Percentiles rank a stretch among this genome's conserved stretches.
phyloP scores from a whole-genome alignment of 306 rosid genomes.

The Quercus dentata region DNA sequence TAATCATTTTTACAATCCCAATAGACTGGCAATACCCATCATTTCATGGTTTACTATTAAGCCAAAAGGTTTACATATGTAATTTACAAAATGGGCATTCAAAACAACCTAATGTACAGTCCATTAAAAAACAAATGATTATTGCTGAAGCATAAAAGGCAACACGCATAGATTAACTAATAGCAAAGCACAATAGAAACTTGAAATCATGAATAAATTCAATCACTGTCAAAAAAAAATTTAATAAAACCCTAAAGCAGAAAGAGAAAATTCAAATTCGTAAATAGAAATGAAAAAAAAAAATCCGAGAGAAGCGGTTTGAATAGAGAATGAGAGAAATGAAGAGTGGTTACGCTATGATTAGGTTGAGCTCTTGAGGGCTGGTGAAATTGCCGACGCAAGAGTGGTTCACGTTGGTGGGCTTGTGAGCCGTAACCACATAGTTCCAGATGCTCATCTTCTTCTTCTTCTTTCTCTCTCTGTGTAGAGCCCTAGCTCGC shows the following conservation, averaged over 20 bases:
- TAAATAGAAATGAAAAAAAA: neutral
- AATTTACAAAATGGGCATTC: too few relatives aligned
- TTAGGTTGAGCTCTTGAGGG: constrained; percentile 95
- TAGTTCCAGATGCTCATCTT: constrained; percentile 96
- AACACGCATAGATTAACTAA: neutral
- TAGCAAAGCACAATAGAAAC: neutral
- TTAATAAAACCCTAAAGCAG: neutral
- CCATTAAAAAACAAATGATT: too few relatives aligned
- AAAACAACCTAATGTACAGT: too few relatives aligned
- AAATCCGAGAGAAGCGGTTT: neutral
- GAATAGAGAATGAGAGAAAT: neutral
- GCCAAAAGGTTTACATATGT: too few relatives aligned
- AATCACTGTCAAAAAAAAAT: neutral
- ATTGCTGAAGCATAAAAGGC: neutral
- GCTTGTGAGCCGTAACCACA: constrained; percentile 96
- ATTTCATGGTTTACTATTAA: too few relatives aligned
- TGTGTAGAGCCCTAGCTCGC: neutral
- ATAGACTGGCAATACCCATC: too few relatives aligned
- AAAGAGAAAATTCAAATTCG: constrained; percentile 27
- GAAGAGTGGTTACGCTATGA: constrained; percentile 53
- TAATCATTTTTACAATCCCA: too few relatives aligned
- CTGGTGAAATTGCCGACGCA: constrained; percentile 98
- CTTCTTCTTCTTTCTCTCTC: constrained; percentile 3
- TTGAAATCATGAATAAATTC: neutral
- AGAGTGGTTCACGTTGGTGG: constrained; percentile 91